Evolutionary conservation across 495 filamentous ascomycete species (phyloP), one percentile per base, ranked within the genome.

Genomic region (Antarctomyces pellizariae): DNA sequence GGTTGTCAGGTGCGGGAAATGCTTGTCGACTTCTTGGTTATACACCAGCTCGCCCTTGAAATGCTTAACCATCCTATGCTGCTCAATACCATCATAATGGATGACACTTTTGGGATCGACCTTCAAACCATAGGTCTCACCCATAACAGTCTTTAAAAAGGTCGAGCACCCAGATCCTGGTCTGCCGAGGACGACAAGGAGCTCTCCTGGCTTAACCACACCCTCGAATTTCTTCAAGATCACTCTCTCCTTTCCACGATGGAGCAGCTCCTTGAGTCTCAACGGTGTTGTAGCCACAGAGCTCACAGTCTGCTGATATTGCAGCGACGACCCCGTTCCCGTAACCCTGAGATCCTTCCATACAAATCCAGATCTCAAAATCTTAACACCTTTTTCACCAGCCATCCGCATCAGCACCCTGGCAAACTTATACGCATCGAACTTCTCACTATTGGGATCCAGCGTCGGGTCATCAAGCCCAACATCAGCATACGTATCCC

Each of bases 141-240:
- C 39, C 33, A 35, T 43, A 11, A 43, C 13, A 16, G 36, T 36
- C 22, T 43, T 43, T 13, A 43, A 23, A 0, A 43, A 17, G 1
- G 39, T 43, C 3, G 39, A 43, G 22, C 39, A 43, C 12, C 68
- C 61, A 44, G 59, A 74, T 33, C 71, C 78, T 8, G 77, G 78
- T 13, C 69, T 64, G 10, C 75, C 78, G 12, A 84, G 56, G 0
- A 84, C 76, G 10, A 84, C 55, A 21, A 86, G 51, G 69, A 78
- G 79, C 50, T 86, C 77, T 8, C 78, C 77, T 13, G 61, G 65
- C 35, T 62, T 62, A 2, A 84, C 54, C 4, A 82, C 41, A 1
- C 76, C 78, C 28, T 75, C 70, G 37, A 83, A 77, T 16, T 65
- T 49, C 16, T 63, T 63, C 16, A 86, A 51, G 30, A 84, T 82